Conservation (phyloP, 352 stramenopile species). For the Phytophthora hybrid region DNA sequence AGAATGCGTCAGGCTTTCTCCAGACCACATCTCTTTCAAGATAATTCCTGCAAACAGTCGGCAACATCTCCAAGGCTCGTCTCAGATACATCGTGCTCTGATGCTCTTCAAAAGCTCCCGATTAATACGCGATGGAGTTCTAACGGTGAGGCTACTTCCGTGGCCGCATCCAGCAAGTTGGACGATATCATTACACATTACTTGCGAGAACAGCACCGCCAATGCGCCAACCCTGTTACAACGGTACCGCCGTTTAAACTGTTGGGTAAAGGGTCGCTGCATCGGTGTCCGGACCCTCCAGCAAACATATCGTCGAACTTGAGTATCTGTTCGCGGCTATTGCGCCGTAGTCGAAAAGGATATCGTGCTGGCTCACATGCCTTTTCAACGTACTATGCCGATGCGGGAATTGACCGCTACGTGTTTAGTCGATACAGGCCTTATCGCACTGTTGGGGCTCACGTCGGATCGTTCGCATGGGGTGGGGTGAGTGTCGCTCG, state of each 20-base stretch:
- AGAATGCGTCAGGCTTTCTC: slow-evolving; percentile 41
- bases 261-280: slow-evolving; percentile 55
- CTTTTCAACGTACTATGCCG: slow-evolving; percentile 62
- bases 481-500: slow-evolving; percentile 64
- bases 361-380: slow-evolving; percentile 55
- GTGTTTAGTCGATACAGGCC: slow-evolving; percentile 82
- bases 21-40: slow-evolving; percentile 48
- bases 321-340: slow-evolving; percentile 73
- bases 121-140: slow-evolving; percentile 46
- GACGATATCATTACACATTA: slow-evolving; percentile 91
- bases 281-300: slow-evolving; percentile 82
- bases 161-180: slow-evolving; percentile 54
- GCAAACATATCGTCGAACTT: slow-evolving; percentile 51
- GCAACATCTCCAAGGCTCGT: slow-evolving; percentile 30
- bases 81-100: slow-evolving; percentile 14
- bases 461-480: slow-evolving; percentile 61
- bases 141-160: slow-evolving; percentile 13
- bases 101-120: slow-evolving; percentile 48
- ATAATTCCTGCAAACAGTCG: slow-evolving; percentile 20
- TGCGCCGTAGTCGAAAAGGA: slow-evolving; percentile 56
- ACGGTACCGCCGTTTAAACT: slow-evolving; percentile 90
- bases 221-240: slow-evolving; percentile 87
- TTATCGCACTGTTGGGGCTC: slow-evolving; percentile 65
- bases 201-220: slow-evolving; percentile 88
- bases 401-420: slow-evolving; percentile 81